Evolutionary conservation across 2,329 filamentous ascomycete genomes (phyloP), one percentile per base, ranked within the genome.

Genomic region (Diaporthe eres): DNA sequence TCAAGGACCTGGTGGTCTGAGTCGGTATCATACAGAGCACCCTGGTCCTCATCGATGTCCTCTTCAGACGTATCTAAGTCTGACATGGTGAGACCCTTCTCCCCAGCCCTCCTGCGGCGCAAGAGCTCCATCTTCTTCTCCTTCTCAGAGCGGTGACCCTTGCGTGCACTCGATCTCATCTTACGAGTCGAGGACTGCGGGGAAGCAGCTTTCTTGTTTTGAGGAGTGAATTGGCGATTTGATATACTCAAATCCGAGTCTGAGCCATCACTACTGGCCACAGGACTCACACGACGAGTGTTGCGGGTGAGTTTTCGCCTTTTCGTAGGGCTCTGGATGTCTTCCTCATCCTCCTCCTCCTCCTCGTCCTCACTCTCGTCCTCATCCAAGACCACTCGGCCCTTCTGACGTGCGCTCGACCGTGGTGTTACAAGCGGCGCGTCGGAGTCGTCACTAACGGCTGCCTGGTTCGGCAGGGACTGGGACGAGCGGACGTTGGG

Each of bases 121-220:
- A 86, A 78, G 4, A 86, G 79, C 75, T 86, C 85, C 77, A 85
- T 79, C 22, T 81, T 81, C 79, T 86, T 86, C 72, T 86, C 82
- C 74, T 84, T 85, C 17, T 82, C 81, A 1, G 83, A 84, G 5
- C 85, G 82, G 74, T 84, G 81, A 31, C 77, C 77, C 57, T 75
- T 82, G n/a, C 75, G 78, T 3, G 61, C 73, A 31, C 63, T 75
- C 12, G 70, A 75, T 37, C 76, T 73, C 70, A 44, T 75, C 63
- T 61, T 71, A 47, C 74, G 65, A 44, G 65, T 39, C 25, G 65
- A 58, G 44, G 75, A 73, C 6, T 67, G 13, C 17, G 76, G 63
- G 22, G 74, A 67, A 31, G 57, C 53, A 25, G 74, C 71, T 4
- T 25, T 39, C 15, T 31, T 63, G 15, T 31, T 44, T 19, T 37